phyloP scores from a whole-genome alignment of 2,329 filamentous ascomycete genomes.

The Chaetoscypha palmicola region DNA sequence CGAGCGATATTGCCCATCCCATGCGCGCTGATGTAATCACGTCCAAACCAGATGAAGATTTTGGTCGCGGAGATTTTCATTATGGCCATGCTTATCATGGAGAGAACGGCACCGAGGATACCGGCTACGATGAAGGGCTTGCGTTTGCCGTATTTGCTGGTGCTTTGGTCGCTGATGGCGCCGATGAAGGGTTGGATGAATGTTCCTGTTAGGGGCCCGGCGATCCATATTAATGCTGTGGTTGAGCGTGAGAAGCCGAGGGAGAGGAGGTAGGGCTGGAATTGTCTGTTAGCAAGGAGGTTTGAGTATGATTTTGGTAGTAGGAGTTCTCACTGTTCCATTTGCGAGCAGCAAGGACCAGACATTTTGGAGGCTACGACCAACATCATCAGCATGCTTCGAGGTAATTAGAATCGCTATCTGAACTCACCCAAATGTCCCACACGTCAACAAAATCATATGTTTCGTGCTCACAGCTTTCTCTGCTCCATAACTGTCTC shows the following conservation, averaged over 20 bases:
- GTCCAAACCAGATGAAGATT: conserved; percentile 1
- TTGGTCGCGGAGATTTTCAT: conserved; percentile 39
- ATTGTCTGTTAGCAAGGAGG: neutral
- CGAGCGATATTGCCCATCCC: conserved; percentile 7
- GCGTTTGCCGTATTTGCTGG: conserved; percentile 42
- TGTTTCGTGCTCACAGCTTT: conserved; percentile 1
- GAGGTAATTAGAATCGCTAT: too few species aligned
- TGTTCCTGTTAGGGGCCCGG: conserved; percentile 45
- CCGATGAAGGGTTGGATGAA: conserved; percentile 48
- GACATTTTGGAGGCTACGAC: conserved; percentile 6
- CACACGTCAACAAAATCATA: conserved; percentile 5
- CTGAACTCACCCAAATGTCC: conserved; percentile 4
- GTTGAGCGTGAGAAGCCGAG: conserved; percentile 46
- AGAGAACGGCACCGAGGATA: conserved; percentile 41
- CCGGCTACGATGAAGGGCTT: conserved; percentile 46
- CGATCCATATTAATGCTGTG: conserved; percentile 47
- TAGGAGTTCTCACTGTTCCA: conserved; percentile 1
- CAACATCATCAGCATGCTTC: neutral
- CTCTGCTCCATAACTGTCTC: neutral
- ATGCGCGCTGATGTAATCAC: conserved; percentile 1
- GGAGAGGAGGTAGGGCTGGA: conserved; percentile 43
- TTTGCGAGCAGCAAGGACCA: conserved; percentile 7
- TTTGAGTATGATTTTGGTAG: neutral
- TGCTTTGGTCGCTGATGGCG: conserved; percentile 43
- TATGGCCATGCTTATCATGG: conserved; percentile 39